Base-by-base conservation (phyloP, 2,329 filamentous ascomycete genomes). In the Pezicula rhizophila region DNA sequence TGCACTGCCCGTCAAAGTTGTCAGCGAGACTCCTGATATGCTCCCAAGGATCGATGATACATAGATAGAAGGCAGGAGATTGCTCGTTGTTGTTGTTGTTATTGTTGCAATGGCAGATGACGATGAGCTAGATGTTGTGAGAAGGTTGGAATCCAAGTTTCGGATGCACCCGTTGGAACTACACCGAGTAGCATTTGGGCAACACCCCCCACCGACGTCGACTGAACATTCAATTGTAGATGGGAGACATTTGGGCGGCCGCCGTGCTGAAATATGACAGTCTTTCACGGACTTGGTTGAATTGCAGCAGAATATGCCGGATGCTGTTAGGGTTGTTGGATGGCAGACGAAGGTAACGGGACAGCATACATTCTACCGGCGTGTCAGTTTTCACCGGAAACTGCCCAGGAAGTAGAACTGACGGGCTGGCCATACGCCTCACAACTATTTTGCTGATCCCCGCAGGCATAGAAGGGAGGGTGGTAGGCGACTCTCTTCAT, bases 401-500 rank as follows among this genome's bases (percentile, higher is more conserved):
- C 23, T 17, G 10, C 11, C 28, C 23, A 12, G 8, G 12, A 11
- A 2, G 26, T 5, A 14, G 2, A 2, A 47, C 58, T 53, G 42
- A 63, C 62, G 31, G 57, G 56, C 37, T 59, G 60, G n/a, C 49
- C 48, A 34, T 50, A 58, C 34, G 51, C 52, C 46, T 58, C 55
- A 41, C 62, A 64, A 20, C 59, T 60, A 8, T 60, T 52, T 25
- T 55, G 47, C 40, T 64, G 62, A 49, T 64, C 61, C 2, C 61
- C 61, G 43, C 62, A 63, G 5, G 47, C 52, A 43, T 58, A 61
- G 42, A 48, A 64, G 14, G 62, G 62, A 14, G 62, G 50, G 12
- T 52, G 28, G 23, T 23, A 23, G 3, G 23, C 23, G 6, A 23
- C 20, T 37, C 31, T 31, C 8, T 34, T 40, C 28, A 39, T 15